Evolutionary conservation across 1,284 basidiomycete species (phyloP).

Genomic region (Puccinia triticina): DNA sequence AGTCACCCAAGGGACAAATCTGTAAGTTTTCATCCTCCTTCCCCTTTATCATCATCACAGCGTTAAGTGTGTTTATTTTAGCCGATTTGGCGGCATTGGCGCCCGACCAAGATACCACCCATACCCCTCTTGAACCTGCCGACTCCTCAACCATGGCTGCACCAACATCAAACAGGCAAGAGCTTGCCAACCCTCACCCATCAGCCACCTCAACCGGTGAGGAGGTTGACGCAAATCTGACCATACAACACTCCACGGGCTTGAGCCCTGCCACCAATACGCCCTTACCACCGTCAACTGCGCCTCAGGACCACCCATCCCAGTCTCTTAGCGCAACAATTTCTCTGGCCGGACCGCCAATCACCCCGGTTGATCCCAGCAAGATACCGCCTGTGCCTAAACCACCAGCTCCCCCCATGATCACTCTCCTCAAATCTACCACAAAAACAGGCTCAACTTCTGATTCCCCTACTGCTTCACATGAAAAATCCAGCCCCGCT

Average conservation of each 20-base stretch:
- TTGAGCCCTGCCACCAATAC: neutral
- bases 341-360: neutral
- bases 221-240: neutral
- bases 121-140: neutral
- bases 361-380: too few relatives aligned
- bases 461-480: neutral
- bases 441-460: neutral
- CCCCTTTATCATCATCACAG: neutral
- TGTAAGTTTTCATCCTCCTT: slow-evolving; percentile 3
- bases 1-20: neutral
- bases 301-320: neutral
- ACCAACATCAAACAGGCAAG: neutral
- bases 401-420: neutral
- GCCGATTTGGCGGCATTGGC: neutral
- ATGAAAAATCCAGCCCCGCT: neutral
- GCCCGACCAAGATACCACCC: neutral
- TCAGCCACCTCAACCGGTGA: neutral
- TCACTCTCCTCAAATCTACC: neutral
- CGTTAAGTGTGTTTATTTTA: neutral
- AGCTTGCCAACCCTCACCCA: neutral
- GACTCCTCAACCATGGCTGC: neutral
- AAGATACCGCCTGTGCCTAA: neutral
- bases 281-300: too few relatives aligned
- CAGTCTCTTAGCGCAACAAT: neutral
- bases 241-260: neutral